A percentile compares a stretch with the other conserved stretches of the same genome.
Evolutionary conservation across 441 rosid species (phyloP).

Genomic region (Hura crepitans): DNA sequence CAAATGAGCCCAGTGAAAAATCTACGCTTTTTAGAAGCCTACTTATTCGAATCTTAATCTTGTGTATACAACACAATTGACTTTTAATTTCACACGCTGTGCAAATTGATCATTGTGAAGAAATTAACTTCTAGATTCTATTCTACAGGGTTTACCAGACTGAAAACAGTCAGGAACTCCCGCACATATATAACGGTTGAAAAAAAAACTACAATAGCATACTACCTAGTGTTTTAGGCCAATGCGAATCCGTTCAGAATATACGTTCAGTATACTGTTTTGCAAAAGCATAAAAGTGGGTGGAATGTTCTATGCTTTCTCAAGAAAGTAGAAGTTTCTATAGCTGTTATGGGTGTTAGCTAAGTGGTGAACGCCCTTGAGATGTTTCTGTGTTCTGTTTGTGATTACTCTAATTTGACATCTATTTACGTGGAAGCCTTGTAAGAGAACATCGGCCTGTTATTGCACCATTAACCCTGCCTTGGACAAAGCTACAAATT

Average conservation of each 20-base stretch:
- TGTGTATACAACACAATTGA: neutral
- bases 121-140: conserved; percentile 9
- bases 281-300: no score
- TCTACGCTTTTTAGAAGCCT: neutral
- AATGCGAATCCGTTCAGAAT: neutral
- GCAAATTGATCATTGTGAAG: neutral
- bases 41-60: neutral
- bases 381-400: neutral
- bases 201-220: neutral
- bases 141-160: conserved; percentile 15
- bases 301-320: no score
- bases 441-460: neutral
- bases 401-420: neutral
- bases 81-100: neutral
- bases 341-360: neutral
- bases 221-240: neutral
- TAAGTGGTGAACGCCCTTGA: neutral
- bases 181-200: neutral
- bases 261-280: no score
- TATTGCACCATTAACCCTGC: neutral
- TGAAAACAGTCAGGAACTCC: neutral
- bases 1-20: neutral
- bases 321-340: neutral
- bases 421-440: neutral
- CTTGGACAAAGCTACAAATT: neutral